These are phyloP conservation scores for Microsporum canis DNA, from an alignment of 2,329 filamentous ascomycete genomes.

Conservation along the genomic window DNA sequence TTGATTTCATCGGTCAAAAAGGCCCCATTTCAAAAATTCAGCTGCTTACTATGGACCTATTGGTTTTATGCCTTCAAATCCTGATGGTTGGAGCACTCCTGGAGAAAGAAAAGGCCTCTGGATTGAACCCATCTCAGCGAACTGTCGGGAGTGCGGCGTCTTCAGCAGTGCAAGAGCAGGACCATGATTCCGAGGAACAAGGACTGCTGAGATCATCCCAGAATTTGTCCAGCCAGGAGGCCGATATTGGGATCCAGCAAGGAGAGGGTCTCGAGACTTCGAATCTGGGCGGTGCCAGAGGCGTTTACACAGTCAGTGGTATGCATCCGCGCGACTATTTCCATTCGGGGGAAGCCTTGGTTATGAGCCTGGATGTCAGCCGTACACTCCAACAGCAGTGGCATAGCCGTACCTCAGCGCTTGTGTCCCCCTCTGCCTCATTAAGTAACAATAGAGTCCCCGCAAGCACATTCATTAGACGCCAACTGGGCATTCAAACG, in stretches of 20 bases:
- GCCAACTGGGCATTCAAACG: background rate
- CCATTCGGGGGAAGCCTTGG: slow-evolving; percentile 26
- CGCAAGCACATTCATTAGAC: slow-evolving; percentile 14
- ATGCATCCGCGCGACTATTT: slow-evolving; percentile 30
- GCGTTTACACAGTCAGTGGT: slow-evolving; percentile 2
- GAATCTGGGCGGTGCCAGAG: slow-evolving; percentile 15
- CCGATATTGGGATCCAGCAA: background rate
- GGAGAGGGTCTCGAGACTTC: background rate
- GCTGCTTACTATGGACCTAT: slow-evolving; percentile 43
- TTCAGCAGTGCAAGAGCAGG: slow-evolving; percentile 30
- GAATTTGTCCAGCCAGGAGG: slow-evolving; percentile 4
- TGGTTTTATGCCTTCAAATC: slow-evolving; percentile 46
- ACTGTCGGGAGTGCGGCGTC: slow-evolving; percentile 10
- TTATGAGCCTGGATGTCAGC: slow-evolving; percentile 29
- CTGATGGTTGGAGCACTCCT: slow-evolving; percentile 45
- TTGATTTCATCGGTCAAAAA: slow-evolving; percentile 54
- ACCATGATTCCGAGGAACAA: slow-evolving; percentile 50
- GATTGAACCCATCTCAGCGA: slow-evolving; percentile 9
- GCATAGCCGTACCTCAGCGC: slow-evolving; percentile 21
- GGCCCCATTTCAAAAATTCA: slow-evolving; percentile 44
- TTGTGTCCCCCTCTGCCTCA: slow-evolving; percentile 15
- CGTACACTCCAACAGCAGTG: slow-evolving; percentile 31
- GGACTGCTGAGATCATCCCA: slow-evolving; percentile 37
- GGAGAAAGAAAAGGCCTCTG: slow-evolving; percentile 40
- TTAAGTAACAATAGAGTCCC: slow-evolving; percentile 24